Evolutionary conservation across 1,284 basidiomycete species (phyloP), one percentile per base, ranked within the genome.

Genomic region (Leccinum huronense): DNA sequence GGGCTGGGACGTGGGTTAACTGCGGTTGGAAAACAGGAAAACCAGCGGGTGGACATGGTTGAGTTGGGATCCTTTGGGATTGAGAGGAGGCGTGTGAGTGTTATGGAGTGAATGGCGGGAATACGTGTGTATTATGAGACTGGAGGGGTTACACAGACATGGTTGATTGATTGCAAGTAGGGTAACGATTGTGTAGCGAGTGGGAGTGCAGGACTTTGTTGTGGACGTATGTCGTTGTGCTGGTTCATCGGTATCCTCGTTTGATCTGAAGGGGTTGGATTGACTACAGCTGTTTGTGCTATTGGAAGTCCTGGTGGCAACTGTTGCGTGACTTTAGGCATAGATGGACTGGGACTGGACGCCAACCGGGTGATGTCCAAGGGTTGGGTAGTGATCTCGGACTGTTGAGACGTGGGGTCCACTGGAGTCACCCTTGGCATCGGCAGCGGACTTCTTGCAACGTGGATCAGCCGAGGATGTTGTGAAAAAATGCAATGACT

Each of bases 381-480:
- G 33, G 33, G 66, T 59, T 64, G 59, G 34, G 56, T 31, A 55
- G 53, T 57, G 36, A 53, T 60, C 14, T 60, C 59, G 10, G 57
- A 55, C 33, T 40, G 64, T 9, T 66, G 71, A 16, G 67, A 63
- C 0, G 63, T 33, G 33, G 66, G 63, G 42, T 80, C 81, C 3
- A 80, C 74, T 27, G 85, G 86, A 23, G 85, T 86, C n/a, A 78
- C 77, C 34, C 85, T 77, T n/a, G 86, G 86, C 5, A 86, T 86
- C 48, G 86, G 85, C 60, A 87, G 70, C 61, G 81, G 78, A 70
- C 84, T 84, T 80, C 78, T 80, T 81, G 67, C 67, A 62, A 65
- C 60, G 34, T 38, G 60, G 23, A 72, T 74, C 58, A 77, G 66
- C 57, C 70, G 67, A 67, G 55, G 59, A 6, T 36, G 33, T 57